Evolutionary conservation across 2,329 filamentous ascomycete species (phyloP), one percentile per base, ranked within the genome.

Genomic region (Curvularia sp.): DNA sequence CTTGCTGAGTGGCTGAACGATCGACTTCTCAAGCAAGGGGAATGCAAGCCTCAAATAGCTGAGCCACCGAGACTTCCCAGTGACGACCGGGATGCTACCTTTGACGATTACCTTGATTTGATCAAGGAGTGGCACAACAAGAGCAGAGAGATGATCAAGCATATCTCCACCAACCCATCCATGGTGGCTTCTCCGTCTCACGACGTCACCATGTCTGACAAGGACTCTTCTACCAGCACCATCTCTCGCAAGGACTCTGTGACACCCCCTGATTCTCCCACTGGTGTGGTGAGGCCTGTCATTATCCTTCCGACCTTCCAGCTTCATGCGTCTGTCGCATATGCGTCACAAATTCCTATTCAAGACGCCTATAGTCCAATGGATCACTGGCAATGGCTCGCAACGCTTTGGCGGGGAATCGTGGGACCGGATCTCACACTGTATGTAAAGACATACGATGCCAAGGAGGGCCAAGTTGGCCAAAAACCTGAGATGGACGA

Each of bases 371-470:
- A 96, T 75, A 85, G 87, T 15, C 88, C 91, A 0, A 84, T 90
- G n/a, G 93, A 96, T 69, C 94, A 98, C 79, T 98, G 94, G 93
- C 91, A 96, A 76, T 98, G 94, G 94, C 92, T 95, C 82, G 94
- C 94, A 35, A 94, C 91, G 43, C 85, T 97, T 22, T 98, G 94
- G 94, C 88, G 93, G 9, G 92, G 92, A 9, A 90, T 91, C 53
- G 84, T 93, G 1, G 92, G 90, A 0, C 88, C 94, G 0, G 94
- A 98, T 75, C 79, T 94, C 46, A 90, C 90, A 1, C 82, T 95
- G 28, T 92, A 90, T 70, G 84, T 90, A 18, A 83, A 70, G 55
- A 69, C 50, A 42, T 74, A 68, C 18, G 73, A 70, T 22, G 67
- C 60, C 4, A 69, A 70, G 26, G 73, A 75, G 33, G 64, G 67